These are phyloP conservation scores for barley (Hordeum vulgare) DNA, from an alignment of 176 grass and related monocot genomes.

Conservation along the genomic window DNA sequence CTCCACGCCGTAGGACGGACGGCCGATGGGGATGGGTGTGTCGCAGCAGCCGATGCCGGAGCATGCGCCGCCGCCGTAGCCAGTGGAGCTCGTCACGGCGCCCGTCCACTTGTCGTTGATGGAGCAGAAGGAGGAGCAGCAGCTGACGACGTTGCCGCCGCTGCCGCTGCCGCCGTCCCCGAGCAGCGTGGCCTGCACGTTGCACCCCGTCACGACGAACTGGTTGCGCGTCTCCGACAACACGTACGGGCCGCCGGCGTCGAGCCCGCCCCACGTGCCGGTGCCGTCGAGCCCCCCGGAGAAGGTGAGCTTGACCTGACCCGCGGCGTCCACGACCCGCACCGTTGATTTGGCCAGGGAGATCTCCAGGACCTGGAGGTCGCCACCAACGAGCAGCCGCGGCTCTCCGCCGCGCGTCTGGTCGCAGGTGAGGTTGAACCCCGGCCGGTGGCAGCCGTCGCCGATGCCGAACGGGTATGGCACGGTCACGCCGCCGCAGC, in stretches of 20 bases:
- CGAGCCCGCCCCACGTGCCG: background rate
- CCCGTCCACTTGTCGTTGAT: background rate
- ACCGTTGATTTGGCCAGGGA: background rate
- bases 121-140: background rate
- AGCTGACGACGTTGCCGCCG: background rate
- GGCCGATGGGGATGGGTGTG: background rate
- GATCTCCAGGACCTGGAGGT: background rate
- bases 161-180: background rate
- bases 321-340: background rate
- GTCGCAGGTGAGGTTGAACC: background rate
- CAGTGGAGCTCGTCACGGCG: background rate
- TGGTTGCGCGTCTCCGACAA: background rate
- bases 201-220: background rate
- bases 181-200: background rate
- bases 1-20: background rate
- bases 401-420: background rate
- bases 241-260: background rate
- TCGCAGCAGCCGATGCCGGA: background rate
- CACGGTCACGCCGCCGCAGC: background rate
- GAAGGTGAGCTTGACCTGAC: background rate
- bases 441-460: background rate
- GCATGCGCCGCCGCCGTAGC: background rate
- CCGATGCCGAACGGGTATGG: background rate
- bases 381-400: background rate
- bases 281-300: background rate